Conservation (phyloP, 208 protist species). For the Acanthamoeba quina region DNA sequence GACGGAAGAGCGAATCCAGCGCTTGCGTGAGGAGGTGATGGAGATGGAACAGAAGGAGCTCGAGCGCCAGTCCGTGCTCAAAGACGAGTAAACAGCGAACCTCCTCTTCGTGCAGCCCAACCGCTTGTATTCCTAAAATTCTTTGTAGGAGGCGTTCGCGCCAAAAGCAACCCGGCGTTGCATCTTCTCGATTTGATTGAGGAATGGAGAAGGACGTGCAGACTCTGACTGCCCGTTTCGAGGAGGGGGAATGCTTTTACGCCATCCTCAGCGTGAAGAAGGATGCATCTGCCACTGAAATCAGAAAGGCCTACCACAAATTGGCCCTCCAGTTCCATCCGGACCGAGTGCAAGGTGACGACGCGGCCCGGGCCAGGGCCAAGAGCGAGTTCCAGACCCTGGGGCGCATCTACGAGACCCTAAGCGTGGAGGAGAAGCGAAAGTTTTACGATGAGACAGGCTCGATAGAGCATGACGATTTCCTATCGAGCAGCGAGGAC, state of each 20-base stretch:
- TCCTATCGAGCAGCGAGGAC: conserved; percentile 10
- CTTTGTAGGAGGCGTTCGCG: neutral
- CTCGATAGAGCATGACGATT: conserved; percentile 39
- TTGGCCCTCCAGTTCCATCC: conserved; percentile 95
- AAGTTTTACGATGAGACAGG: conserved; percentile 61
- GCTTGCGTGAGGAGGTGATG: conserved; percentile 45
- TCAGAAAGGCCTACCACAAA: conserved; percentile 95
- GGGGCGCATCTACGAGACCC: conserved; percentile 59
- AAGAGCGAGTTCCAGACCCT: conserved; percentile 61
- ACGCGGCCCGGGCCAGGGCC: neutral
- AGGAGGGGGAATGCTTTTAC: conserved; percentile 90
- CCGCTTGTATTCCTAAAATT: too few species aligned
- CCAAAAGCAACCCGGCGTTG: neutral
- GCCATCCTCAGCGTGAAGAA: conserved; percentile 91
- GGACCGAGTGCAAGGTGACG: conserved; percentile 86
- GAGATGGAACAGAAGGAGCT: conserved; percentile 43
- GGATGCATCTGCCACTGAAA: conserved; percentile 90
- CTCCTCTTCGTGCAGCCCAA: too few species aligned
- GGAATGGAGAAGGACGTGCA: neutral
- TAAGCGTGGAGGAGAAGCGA: conserved; percentile 31
- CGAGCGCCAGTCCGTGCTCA: neutral
- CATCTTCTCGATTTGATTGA: neutral
- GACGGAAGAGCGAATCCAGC: neutral
- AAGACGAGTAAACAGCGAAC: neutral
- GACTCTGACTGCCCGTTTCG: neutral